Base-by-base conservation (phyloP, 2,329 filamentous ascomycete genomes). In the Trichoderma atroviride region DNA sequence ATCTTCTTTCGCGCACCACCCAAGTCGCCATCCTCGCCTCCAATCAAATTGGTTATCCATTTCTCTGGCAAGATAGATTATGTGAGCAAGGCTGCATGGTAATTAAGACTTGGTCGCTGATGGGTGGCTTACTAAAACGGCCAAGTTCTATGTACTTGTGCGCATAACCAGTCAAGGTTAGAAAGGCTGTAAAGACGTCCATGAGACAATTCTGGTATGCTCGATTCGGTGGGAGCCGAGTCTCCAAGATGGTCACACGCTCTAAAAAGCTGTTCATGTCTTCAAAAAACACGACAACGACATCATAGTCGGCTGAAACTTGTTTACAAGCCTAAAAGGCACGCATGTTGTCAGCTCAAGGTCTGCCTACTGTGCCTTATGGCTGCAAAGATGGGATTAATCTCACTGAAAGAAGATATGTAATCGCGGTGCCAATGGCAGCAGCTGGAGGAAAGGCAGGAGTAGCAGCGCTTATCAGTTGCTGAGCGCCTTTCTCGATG, bases 261-360 rank as follows among this genome's bases (percentile, higher is more conserved):
- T 76, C 71, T 4, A 81, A 72, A 29, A 82, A 81, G 6, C 77
- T 78, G 59, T 78, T 78, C 73, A 81, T 80, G 11, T 78, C 75
- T 1, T 78, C 75, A 61, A 82, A 82, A 63, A 82, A 82, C 4
- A 75, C 74, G n/a, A 78, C 74, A 0, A 82, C 74, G 2, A 78
- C 73, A 31, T 82, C 79, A 43, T 81, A 82, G 53, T 82, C 80
- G 0, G 78, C 79, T 0, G 75, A 78, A 0, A 80, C 78, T 6
- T 73, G 70, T 1, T 74, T 73, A 6, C 76, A 77, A 0, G 76
- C 77, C 53, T 76, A 7, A 2, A 14, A 27, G 6, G 14, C 37
- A 50, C 37, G n/a, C 2, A 2, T 24, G 31, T 0, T 3, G 19
- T 66, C 19, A 65, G 52, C 35, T n/a, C 33, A 27, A 4, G 27